Percentiles rank a stretch among this genome's conserved stretches.
Evolutionary conservation across 2,329 filamentous ascomycete genomes (phyloP).

Genomic region (Nemania abortiva): DNA sequence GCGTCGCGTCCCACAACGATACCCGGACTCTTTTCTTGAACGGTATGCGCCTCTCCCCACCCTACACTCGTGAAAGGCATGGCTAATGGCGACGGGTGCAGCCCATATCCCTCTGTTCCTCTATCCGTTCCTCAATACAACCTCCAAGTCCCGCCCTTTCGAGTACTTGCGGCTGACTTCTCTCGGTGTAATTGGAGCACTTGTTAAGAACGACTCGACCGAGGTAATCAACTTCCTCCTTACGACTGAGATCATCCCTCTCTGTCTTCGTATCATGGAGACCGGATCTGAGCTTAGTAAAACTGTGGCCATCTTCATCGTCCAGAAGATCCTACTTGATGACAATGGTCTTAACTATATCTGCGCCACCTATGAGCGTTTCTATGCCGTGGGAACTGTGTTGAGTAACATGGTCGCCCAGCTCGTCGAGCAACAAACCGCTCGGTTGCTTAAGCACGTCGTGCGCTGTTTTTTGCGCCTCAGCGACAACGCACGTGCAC

Average conservation of each 20-base stretch:
- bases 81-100: constrained; percentile 54
- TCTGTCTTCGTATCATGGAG: constrained; percentile 99
- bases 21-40: constrained; percentile 93
- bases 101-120: constrained; percentile 98
- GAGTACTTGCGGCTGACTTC: constrained; percentile 97
- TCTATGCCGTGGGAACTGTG: constrained; percentile 97
- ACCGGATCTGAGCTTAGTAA: constrained; percentile 98
- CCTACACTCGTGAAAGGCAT: not conserved
- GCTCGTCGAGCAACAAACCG: constrained; percentile 96
- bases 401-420: constrained; percentile 99
- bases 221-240: constrained; percentile 99
- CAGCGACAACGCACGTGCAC: constrained; percentile 94
- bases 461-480: constrained; percentile 95
- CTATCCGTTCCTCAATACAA: constrained; percentile 98
- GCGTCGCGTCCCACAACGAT: constrained; percentile 96
- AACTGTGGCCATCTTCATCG: constrained; percentile 99
- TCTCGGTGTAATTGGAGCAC: constrained; percentile 92
- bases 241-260: constrained; percentile 97
- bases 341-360: constrained; percentile 98
- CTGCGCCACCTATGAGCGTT: constrained; percentile 97
- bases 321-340: constrained; percentile 97
- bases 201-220: constrained; percentile 98
- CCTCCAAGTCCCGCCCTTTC: constrained; percentile 96
- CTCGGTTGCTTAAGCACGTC: constrained; percentile 94
- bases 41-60: constrained; percentile 65